These are phyloP conservation scores for Metschnikowia continentalis DNA, from an alignment of 805 yeast species.

Conservation along the genomic window DNA sequence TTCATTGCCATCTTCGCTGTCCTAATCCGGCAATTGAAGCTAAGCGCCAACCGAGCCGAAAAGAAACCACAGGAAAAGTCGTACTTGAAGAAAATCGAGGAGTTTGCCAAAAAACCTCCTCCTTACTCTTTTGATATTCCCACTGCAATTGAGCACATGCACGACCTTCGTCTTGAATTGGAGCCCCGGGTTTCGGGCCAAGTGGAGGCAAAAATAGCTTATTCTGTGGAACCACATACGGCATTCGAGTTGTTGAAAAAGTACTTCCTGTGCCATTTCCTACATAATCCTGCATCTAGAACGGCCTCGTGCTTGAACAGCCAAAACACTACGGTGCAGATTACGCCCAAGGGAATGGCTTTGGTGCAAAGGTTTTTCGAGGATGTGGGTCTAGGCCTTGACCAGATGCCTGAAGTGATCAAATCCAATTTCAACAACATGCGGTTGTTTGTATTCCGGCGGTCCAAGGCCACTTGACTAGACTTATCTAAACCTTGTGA, in stretches of 20 bases:
- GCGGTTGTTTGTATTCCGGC: slow-evolving; percentile 66
- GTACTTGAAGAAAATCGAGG: background rate
- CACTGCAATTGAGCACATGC: slow-evolving; percentile 52
- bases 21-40: slow-evolving; percentile 36
- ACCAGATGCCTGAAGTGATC: slow-evolving; percentile 43
- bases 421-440: slow-evolving; percentile 62
- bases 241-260: slow-evolving; percentile 41
- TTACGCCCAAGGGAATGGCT: slow-evolving; percentile 88
- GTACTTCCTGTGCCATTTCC: slow-evolving; percentile 57
- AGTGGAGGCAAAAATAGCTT: slow-evolving; percentile 53
- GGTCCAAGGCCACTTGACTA: slow-evolving; percentile 42
- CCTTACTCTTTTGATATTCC: slow-evolving; percentile 52
- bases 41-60: slow-evolving; percentile 13
- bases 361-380: slow-evolving; percentile 58
- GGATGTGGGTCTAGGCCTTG: slow-evolving; percentile 47
- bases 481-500: too few species aligned
- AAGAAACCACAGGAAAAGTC: background rate
- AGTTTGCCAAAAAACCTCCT: slow-evolving; percentile 22
- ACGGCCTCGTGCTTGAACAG: slow-evolving; percentile 48
- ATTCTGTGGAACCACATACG: slow-evolving; percentile 47
- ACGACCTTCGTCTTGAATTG: slow-evolving; percentile 42
- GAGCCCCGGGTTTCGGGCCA: slow-evolving; percentile 32
- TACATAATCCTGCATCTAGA: slow-evolving; percentile 74
- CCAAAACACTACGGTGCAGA: slow-evolving; percentile 53
- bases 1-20: slow-evolving; percentile 57